Base-by-base conservation (phyloP, 805 yeast genomes). In the Lachancea dasiensis region DNA sequence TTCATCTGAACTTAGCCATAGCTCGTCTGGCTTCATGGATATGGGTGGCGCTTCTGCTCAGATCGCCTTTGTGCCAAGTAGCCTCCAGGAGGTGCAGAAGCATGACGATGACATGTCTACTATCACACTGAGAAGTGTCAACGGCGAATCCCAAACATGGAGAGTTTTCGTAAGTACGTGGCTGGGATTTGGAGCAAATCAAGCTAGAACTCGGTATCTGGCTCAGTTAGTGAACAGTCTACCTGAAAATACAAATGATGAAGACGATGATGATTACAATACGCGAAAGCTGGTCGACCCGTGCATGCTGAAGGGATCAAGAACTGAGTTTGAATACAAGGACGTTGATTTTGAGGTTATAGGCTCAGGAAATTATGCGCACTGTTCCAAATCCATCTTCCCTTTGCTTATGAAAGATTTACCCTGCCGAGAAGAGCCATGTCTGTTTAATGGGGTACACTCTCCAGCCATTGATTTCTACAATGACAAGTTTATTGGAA, bases 21-120 rank as follows among this genome's bases (percentile, higher is more conserved):
- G 61, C n/a, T 78, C 95, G 0, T 80, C 73, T 47, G 98, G 98
- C 4, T 90, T 92, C 51, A 82, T 92, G 90, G 98, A 92, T 60
- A 92, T 92, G 98, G 98, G 98, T 11, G 98, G 98, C 10, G 98
- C 98, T 0, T 86, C 96, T 2, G 86, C 96, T 0, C 98, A 92
- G 56, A 75, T 92, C 16, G 95, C 97, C 6, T 92, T 89, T 69
- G 87, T 84, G 6, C 97, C 97, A 0, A 72, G 78, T 3, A 69
- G 72, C 27, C 45, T 52, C 3, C 66, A 71, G n/a, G 87, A 86
- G 44, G 60, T 81, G 6, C 61, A 57, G 18, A 72, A 71, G 45
- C 95, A 86, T 57, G 56, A 63, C 28, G 89, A 89, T 38, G 95
- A 87, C 56, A 69, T 89, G 38, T 75, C 81, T 20, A 70, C 68